These are phyloP conservation scores for Orbilia oligospora DNA, from an alignment of 2,329 filamentous ascomycete genomes.

Conservation along the genomic window DNA sequence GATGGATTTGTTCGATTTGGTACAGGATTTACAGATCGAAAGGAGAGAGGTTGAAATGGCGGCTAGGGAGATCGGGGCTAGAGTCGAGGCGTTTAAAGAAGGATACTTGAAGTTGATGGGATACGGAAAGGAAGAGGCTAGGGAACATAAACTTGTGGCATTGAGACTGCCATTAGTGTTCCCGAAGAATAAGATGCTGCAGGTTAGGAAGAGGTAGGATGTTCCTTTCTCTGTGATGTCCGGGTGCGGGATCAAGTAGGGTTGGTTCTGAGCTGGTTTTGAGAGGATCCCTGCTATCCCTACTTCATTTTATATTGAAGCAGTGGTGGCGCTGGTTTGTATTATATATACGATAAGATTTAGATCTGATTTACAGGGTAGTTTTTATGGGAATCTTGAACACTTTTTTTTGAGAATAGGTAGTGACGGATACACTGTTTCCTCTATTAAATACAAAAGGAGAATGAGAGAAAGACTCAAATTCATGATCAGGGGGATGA, in stretches of 20 bases:
- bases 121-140: constrained; percentile 74
- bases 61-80: constrained; percentile 82
- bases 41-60: constrained; percentile 78
- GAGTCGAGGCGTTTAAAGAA: constrained; percentile 70
- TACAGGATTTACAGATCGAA: constrained; percentile 80
- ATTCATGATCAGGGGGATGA: not conserved
- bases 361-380: not conserved
- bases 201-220: constrained; percentile 59
- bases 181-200: constrained; percentile 74
- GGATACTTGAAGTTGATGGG: constrained; percentile 71
- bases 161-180: constrained; percentile 85
- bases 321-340: not conserved
- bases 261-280: no score
- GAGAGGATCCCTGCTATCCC: not conserved
- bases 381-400: not conserved
- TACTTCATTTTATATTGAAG: no score
- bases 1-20: constrained; percentile 71
- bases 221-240: no score
- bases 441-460: not conserved
- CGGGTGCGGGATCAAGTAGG: not conserved
- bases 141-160: constrained; percentile 77
- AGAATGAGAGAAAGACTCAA: not conserved
- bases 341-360: constrained; percentile 8
- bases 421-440: not conserved
- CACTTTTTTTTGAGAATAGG: not conserved